Conservation (phyloP, 768 basidiomycete species). For the Podaxis carcinomalis region DNA sequence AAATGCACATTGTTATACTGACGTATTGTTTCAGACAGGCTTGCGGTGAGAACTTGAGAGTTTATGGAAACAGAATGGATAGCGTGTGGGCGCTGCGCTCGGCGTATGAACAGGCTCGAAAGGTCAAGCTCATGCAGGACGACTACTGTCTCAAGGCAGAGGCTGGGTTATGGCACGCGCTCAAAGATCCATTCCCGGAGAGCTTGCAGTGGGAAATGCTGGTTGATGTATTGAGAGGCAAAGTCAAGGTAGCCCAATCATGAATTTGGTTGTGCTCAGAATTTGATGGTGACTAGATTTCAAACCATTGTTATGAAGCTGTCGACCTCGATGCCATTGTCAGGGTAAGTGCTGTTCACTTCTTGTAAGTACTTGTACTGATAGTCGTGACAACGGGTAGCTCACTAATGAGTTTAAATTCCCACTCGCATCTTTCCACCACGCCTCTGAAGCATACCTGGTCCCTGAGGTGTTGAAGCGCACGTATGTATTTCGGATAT, state of each 20-base stretch:
- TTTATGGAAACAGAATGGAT: constrained; percentile 69
- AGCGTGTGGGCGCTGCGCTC: constrained; percentile 71
- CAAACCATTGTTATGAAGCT: constrained; percentile 67
- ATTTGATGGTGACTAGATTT: constrained; percentile 35
- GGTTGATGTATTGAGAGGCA: constrained; percentile 80
- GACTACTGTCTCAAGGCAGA: constrained; percentile 63
- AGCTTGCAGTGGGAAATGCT: constrained; percentile 70
- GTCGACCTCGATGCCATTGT: constrained; percentile 70
- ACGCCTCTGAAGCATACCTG: constrained; percentile 89
- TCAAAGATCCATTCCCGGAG: constrained; percentile 57
- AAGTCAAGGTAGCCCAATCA: constrained; percentile 58
- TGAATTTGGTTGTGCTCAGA: not conserved
- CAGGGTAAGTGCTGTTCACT: constrained; percentile 41
- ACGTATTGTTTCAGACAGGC: constrained; percentile 42
- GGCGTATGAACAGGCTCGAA: constrained; percentile 75
- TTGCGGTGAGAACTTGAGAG: constrained; percentile 49
- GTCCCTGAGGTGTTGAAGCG: constrained; percentile 77
- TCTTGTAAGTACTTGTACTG: not conserved
- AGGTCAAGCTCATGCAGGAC: constrained; percentile 67
- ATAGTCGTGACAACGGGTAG: constrained; percentile 26
- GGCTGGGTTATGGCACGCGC: constrained; percentile 36
- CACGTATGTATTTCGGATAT: constrained; percentile 40
- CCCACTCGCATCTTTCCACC: constrained; percentile 76
- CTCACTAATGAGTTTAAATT: constrained; percentile 91
- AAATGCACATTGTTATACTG: not conserved